These are phyloP conservation scores for Penicillium silybi DNA, from an alignment of 495 filamentous ascomycete species.

Conservation along the genomic window DNA sequence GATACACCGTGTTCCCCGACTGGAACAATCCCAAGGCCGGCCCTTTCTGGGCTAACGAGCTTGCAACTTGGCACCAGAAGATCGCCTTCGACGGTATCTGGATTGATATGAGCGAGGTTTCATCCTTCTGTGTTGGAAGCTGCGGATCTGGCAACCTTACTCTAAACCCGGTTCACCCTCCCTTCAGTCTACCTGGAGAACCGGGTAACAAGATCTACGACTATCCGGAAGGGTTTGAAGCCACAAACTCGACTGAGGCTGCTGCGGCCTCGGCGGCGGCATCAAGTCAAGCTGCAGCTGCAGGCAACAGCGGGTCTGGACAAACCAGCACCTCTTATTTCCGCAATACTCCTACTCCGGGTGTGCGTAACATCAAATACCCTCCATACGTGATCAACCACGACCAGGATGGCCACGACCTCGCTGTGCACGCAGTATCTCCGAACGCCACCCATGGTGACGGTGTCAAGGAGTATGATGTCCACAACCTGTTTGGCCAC, in stretches of 20 bases:
- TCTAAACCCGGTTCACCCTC: conserved; percentile 65
- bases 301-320: conserved; percentile 22
- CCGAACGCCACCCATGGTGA: conserved; percentile 77
- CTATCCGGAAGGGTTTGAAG: conserved; percentile 72
- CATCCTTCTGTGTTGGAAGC: conserved; percentile 78
- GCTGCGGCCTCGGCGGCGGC: conserved; percentile 53
- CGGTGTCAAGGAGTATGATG: conserved; percentile 72
- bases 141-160: conserved; percentile 67
- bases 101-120: conserved; percentile 64
- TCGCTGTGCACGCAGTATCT: conserved; percentile 68
- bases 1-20: conserved; percentile 63
- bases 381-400: conserved; percentile 83
- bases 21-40: conserved; percentile 55
- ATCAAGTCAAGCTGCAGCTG: conserved; percentile 43
- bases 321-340: conserved; percentile 52
- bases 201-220: conserved; percentile 55
- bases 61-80: conserved; percentile 56
- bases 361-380: conserved; percentile 66
- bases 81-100: conserved; percentile 57
- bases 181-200: conserved; percentile 68
- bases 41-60: conserved; percentile 70
- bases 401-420: conserved; percentile 58
- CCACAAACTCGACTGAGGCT: conserved; percentile 68
- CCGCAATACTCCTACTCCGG: conserved; percentile 62
- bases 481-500: conserved; percentile 74